Evolutionary conservation across 306 rosid species (phyloP).

Genomic region (Boehmeria nivea): DNA sequence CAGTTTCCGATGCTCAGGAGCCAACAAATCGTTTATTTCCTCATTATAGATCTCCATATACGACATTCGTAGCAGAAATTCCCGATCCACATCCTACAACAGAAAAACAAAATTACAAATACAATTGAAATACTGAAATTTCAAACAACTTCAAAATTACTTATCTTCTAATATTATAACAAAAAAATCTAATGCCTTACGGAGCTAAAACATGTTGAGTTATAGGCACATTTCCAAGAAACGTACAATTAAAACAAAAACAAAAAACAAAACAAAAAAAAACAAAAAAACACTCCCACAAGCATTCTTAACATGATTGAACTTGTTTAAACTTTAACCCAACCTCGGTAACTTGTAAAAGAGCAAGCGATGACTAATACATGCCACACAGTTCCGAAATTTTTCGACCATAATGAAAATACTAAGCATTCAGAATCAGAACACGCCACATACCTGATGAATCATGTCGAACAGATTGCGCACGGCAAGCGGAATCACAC

Average conservation of each 20-base stretch:
- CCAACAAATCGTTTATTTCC: slow-evolving; percentile 90
- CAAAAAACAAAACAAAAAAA: too few species aligned
- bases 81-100: slow-evolving; percentile 68
- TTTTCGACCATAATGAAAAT: neutral
- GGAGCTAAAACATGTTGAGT: neutral
- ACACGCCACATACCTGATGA: slow-evolving; percentile 57
- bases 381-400: neutral
- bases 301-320: neutral
- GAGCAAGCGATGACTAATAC: neutral
- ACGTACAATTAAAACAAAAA: neutral
- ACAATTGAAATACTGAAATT: neutral
- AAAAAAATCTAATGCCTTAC: neutral
- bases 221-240: neutral
- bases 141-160: neutral
- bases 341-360: neutral
- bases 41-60: slow-evolving; percentile 97
- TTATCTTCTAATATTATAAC: neutral
- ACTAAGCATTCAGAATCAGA: too few species aligned
- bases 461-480: slow-evolving; percentile 54
- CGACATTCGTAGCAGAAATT: slow-evolving; percentile 94
- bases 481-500: slow-evolving; percentile 89
- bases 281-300: too few species aligned
- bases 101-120: neutral
- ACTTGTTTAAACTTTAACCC: neutral
- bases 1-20: slow-evolving; percentile 88